Evolutionary conservation across 768 basidiomycete species (phyloP), one percentile per base, ranked within the genome.

Genomic region (Phlegmacium glaucopus): DNA sequence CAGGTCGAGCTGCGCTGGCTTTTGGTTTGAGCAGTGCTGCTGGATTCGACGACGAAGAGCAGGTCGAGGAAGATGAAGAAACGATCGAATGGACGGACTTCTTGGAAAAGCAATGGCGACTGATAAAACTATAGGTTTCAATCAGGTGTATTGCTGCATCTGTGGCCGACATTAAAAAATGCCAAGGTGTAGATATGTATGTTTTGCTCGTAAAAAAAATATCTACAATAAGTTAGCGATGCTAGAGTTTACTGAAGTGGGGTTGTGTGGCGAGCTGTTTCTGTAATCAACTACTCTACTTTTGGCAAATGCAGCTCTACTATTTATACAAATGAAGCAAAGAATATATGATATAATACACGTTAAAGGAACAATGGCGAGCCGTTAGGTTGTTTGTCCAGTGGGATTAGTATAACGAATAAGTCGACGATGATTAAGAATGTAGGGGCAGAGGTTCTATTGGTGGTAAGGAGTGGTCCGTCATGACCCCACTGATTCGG

Each of bases 401-500:
- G n/a, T 34, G 32, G 3, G n/a, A 34, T 11, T 34, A 34, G 32
- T 34, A 34, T 10, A 34, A 6, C 10, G 10, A 34, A 34, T n/a
- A 6, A 6, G 32, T 34, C 6, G 32, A 34, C 32, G 32, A 6
- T 34, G 22, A 3, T 22, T 22, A 5, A 22, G 32, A 4, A 34
- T 10, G 10, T 11, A 40, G 16, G 39, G 11, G 39, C 12, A 13
- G 28, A 17, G 15, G 25, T 17, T 17, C 17, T 54, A 48, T 48
- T 40, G 42, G 39, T 2, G 49, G 53, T 13, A 50, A 42, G 1
- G 82, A 71, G 48, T 86, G 83, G 61, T 87, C 85, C n/a, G 83
- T 72, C 74, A 89, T 76, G 61, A 90, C 86, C 10, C 87, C 87
- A 45, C 85, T 81, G 52, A 91, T 89, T 38, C 88, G 82, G 61